Evolutionary conservation across 257 asterid species (phyloP).

Genomic region (Nemophila menziesii): DNA sequence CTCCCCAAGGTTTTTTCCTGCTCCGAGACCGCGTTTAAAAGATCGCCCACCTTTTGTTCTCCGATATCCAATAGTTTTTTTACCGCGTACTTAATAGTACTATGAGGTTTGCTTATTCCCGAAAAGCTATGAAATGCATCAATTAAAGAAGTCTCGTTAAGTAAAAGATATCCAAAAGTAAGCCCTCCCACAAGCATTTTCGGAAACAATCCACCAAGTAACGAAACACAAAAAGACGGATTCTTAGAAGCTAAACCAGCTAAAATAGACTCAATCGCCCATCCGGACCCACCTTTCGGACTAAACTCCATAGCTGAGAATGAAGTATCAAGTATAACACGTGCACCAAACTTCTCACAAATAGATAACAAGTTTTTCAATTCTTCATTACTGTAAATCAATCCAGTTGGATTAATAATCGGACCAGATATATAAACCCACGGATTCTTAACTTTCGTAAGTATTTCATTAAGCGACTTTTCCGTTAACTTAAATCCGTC

Average conservation of each 20-base stretch:
- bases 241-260: constrained; percentile 41
- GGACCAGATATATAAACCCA: constrained; percentile 96
- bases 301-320: constrained; percentile 72
- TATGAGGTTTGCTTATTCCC: constrained; percentile 83
- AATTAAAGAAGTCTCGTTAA: constrained; percentile 53
- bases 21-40: constrained; percentile 41
- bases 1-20: constrained; percentile 48
- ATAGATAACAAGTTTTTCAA: constrained; percentile 38
- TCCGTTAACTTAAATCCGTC: constrained; percentile 65
- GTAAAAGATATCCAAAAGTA: constrained; percentile 58
- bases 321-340: constrained; percentile 76
- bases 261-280: constrained; percentile 60
- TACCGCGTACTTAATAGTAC: constrained; percentile 61
- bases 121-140: constrained; percentile 68
- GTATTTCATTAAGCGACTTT: constrained; percentile 35
- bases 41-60: constrained; percentile 42
- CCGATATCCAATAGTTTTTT: constrained; percentile 68
- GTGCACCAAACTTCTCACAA: constrained; percentile 71
- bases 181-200: constrained; percentile 89
- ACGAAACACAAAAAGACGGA: constrained; percentile 41
- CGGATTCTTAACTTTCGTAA: constrained; percentile 45
- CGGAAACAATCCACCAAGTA: constrained; percentile 76
- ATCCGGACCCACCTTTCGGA: constrained; percentile 39
- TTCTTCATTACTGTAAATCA: constrained; percentile 73
- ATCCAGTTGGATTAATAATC: constrained; percentile 73